phyloP scores from a whole-genome alignment of 331 rosid genomes.

The Arachis monticola region DNA sequence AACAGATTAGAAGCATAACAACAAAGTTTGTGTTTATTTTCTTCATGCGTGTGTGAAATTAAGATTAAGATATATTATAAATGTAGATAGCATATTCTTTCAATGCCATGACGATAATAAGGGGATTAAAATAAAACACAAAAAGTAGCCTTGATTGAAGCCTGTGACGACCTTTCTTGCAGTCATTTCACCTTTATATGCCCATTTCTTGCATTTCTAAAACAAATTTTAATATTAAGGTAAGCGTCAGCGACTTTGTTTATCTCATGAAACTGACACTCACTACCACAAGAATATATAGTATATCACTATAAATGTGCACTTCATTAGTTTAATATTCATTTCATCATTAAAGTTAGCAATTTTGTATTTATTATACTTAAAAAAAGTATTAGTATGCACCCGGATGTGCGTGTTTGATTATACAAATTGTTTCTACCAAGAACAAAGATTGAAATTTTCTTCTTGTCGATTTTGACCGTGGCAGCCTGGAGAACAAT shows the following conservation, averaged over 20 bases:
- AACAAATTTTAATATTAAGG: constrained; percentile 14
- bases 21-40: constrained; percentile 32
- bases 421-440: constrained; percentile 36
- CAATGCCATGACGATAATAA: constrained; percentile 38
- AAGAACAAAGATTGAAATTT: constrained; percentile 11
- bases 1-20: constrained; percentile 45
- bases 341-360: constrained; percentile 40
- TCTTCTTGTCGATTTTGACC: constrained; percentile 28
- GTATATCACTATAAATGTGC: no score
- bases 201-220: neutral
- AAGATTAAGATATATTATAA: constrained; percentile 16
- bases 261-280: constrained; percentile 59
- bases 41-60: constrained; percentile 25
- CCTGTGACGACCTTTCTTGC: constrained; percentile 54
- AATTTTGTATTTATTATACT: constrained; percentile 21
- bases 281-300: constrained; percentile 49
- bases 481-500: neutral
- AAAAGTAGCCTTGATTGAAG: constrained; percentile 70
- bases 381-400: neutral
- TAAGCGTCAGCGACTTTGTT: constrained; percentile 31
- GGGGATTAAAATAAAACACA: constrained; percentile 33
- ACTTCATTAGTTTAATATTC: constrained; percentile 37
- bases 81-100: constrained; percentile 42
- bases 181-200: constrained; percentile 48
- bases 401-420: constrained; percentile 1